Percentiles rank a stretch among this genome's conserved stretches.
phyloP scores from a whole-genome alignment of 2,329 filamentous ascomycete genomes.

The Ascochyta rabiei region DNA sequence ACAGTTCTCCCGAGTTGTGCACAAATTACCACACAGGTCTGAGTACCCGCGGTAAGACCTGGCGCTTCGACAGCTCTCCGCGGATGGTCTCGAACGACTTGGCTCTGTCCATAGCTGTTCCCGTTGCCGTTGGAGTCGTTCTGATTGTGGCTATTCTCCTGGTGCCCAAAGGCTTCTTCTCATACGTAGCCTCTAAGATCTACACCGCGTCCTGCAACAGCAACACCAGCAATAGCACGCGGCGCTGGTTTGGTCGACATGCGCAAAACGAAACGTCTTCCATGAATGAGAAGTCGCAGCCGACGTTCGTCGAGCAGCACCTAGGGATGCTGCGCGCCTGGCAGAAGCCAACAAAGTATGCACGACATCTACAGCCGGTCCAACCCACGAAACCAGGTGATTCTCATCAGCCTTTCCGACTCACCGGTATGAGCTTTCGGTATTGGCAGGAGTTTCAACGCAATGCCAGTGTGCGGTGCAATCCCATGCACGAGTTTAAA shows the following conservation, averaged over 20 bases:
- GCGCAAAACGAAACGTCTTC: background rate
- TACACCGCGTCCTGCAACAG: background rate
- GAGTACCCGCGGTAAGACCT: background rate
- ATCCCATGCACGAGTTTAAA: background rate
- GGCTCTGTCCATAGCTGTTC: background rate
- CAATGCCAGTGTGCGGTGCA: background rate
- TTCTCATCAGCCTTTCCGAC: background rate
- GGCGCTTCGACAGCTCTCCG: background rate
- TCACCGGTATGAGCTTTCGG: background rate
- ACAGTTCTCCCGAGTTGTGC: background rate
- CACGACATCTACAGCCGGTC: background rate
- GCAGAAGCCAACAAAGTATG: slow-evolving; percentile 6
- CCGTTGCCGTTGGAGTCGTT: background rate
- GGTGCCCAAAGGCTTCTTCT: background rate
- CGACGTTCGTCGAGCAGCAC: slow-evolving; percentile 5
- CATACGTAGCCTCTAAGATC: background rate
- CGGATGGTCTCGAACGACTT: background rate
- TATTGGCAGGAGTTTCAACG: background rate
- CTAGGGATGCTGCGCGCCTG: slow-evolving; percentile 12
- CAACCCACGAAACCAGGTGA: background rate
- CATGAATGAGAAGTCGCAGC: background rate
- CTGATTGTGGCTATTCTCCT: background rate
- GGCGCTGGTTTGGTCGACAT: background rate
- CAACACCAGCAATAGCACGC: background rate
- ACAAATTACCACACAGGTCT: background rate